phyloP scores from a whole-genome alignment of 1,284 basidiomycete species.

The Rhizoctonia solani region DNA sequence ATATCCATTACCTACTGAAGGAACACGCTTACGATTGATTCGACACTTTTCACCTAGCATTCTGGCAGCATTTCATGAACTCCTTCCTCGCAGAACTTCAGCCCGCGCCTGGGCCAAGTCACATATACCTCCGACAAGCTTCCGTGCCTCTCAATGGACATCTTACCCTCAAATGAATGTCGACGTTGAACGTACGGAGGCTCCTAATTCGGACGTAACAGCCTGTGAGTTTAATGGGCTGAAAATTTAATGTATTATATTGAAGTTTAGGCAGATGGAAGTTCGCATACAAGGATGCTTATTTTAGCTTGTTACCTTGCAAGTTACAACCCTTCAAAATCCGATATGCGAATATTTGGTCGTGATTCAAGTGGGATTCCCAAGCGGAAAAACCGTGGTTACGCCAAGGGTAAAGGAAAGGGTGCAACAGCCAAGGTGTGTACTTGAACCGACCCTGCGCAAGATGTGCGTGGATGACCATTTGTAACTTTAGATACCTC shows the following conservation, averaged over 20 bases:
- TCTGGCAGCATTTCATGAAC: constrained; percentile 60
- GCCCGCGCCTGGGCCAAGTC: constrained; percentile 61
- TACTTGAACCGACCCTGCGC: background rate
- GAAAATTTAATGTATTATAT: background rate
- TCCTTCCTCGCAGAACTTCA: constrained; percentile 66
- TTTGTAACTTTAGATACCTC: constrained; percentile 61
- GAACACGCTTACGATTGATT: constrained; percentile 63
- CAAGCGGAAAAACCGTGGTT: constrained; percentile 58
- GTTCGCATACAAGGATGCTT: constrained; percentile 45
- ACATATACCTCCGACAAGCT: constrained; percentile 49
- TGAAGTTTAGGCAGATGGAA: background rate
- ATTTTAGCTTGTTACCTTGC: constrained; percentile 83
- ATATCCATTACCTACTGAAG: constrained; percentile 53
- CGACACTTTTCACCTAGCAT: constrained; percentile 64
- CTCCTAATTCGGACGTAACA: background rate
- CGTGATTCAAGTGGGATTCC: constrained; percentile 61
- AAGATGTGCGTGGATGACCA: background rate
- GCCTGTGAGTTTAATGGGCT: background rate
- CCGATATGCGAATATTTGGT: constrained; percentile 82
- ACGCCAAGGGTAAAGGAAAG: constrained; percentile 43
- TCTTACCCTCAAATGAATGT: constrained; percentile 12
- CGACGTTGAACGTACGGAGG: background rate
- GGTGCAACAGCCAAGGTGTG: constrained; percentile 39
- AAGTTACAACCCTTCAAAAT: constrained; percentile 82
- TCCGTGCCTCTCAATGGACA: constrained; percentile 21